Conservation (phyloP, 1,284 basidiomycete species). For the Ustilago shanxiensis region DNA sequence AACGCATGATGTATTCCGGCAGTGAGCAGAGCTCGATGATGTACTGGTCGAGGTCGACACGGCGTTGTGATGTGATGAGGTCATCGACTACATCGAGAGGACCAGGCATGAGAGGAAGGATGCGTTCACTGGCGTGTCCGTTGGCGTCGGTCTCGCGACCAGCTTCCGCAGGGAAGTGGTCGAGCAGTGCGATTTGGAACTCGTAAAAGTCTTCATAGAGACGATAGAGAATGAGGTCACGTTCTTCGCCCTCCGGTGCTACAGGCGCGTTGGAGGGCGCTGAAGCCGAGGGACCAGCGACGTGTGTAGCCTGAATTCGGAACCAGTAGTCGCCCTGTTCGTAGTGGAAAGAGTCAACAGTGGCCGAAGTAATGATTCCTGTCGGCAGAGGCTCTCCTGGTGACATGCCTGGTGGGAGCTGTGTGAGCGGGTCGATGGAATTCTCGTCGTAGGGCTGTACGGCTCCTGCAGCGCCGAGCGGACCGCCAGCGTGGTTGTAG, state of each 20-base stretch:
- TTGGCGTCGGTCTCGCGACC: conserved; percentile 63
- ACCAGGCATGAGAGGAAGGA: conserved; percentile 95
- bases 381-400: conserved; percentile 57
- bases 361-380: conserved; percentile 87
- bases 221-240: conserved; percentile 89
- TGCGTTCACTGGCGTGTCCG: conserved; percentile 74
- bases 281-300: conserved; percentile 46
- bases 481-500: conserved; percentile 32
- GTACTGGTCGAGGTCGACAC: conserved; percentile 89
- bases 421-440: conserved; percentile 39
- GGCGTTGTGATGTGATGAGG: conserved; percentile 83
- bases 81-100: conserved; percentile 86
- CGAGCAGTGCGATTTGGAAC: conserved; percentile 85
- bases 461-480: conserved; percentile 23
- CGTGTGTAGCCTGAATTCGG: conserved; percentile 86
- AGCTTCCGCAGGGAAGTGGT: conserved; percentile 47
- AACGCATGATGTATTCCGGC: conserved; percentile 84
- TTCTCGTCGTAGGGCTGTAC: conserved; percentile 25
- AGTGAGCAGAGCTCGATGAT: conserved; percentile 81
- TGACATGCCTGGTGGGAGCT: conserved; percentile 61
- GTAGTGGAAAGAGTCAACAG: conserved; percentile 94
- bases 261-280: conserved; percentile 48
- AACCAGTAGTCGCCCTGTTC: conserved; percentile 99
- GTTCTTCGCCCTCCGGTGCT: conserved; percentile 69
- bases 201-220: conserved; percentile 99